Percentiles rank a stretch among this genome's conserved stretches.
Conservation (phyloP, 2,329 filamentous ascomycete species). For the Myriosclerotinia scirpicola region DNA sequence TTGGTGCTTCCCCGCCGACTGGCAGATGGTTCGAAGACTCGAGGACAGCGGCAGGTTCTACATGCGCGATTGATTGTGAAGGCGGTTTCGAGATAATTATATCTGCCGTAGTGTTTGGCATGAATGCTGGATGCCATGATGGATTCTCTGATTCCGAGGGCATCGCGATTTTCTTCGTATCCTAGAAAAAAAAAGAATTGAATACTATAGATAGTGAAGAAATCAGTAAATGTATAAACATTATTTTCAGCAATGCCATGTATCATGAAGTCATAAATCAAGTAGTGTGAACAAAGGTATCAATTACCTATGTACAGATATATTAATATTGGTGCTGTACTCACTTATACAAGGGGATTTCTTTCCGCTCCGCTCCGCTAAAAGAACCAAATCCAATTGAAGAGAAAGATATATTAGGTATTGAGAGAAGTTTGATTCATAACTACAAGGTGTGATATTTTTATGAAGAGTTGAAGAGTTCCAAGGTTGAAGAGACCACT, state of each 20-base stretch:
- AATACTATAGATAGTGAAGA: conserved; percentile 31
- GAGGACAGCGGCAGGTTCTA: conserved; percentile 11
- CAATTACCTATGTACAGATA: not conserved
- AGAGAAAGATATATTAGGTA: conserved; percentile 23
- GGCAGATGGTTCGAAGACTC: not conserved
- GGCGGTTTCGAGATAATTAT: conserved; percentile 27
- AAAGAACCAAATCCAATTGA: conserved; percentile 35
- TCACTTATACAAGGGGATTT: conserved; percentile 35
- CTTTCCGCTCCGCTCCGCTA: conserved; percentile 28
- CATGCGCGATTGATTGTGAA: conserved; percentile 9
- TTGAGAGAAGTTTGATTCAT: conserved; percentile 12
- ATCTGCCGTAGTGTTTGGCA: conserved; percentile 46
- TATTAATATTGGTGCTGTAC: not conserved
- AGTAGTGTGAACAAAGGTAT: not conserved
- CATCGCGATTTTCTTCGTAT: conserved; percentile 41
- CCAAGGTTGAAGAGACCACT: too few relatives aligned
- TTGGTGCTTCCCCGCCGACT: not conserved
- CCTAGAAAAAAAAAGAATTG: conserved; percentile 33
- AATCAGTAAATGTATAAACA: not conserved
- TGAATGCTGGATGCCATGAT: conserved; percentile 54
- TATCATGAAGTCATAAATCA: not conserved
- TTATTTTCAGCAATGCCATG: not conserved
- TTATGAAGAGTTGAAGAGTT: conserved; percentile 2
- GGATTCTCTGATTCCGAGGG: conserved; percentile 46
- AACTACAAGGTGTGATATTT: conserved; percentile 6